Evolutionary conservation across 169 alveolate species (phyloP).

Genomic region (Plasmodium coatneyi): DNA sequence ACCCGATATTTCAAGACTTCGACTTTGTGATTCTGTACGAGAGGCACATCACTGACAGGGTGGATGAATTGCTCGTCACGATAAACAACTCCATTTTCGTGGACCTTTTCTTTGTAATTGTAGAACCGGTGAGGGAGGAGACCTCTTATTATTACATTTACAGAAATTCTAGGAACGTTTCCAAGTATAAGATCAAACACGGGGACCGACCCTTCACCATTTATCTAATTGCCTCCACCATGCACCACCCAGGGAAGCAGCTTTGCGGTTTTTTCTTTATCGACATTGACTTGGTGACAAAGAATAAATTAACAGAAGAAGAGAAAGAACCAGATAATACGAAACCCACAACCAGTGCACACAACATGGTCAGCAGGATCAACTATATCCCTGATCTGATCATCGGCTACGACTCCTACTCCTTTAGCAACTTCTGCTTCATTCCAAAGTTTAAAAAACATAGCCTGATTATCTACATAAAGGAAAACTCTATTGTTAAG

Average conservation of each 20-base stretch:
- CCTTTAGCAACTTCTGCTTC: conserved; percentile 17
- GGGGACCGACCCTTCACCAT: not conserved
- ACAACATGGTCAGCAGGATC: not conserved
- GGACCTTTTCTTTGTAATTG: conserved; percentile 27
- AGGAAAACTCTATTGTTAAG: conserved; percentile 21
- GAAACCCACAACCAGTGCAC: not conserved
- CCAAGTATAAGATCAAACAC: conserved; percentile 4
- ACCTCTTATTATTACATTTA: conserved; percentile 24
- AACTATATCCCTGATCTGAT: conserved; percentile 34
- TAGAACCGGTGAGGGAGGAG: not conserved
- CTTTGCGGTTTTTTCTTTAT: conserved; percentile 55
- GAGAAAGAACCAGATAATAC: not conserved
- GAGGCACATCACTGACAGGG: not conserved
- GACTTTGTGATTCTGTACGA: conserved; percentile 50
- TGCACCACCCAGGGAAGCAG: conserved; percentile 1
- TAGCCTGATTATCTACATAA: conserved; percentile 13
- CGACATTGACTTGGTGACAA: conserved; percentile 31
- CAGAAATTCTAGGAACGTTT: not conserved
- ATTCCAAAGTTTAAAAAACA: conserved; percentile 34
- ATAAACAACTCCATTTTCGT: conserved; percentile 13
- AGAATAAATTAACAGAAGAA: not conserved
- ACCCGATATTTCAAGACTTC: conserved; percentile 6
- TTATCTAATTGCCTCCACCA: conserved; percentile 10
- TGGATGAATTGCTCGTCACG: conserved; percentile 16
- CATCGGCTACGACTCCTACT: conserved; percentile 39